Base-by-base conservation (phyloP, 345 rosid species). In the Pelargonium nanum region DNA sequence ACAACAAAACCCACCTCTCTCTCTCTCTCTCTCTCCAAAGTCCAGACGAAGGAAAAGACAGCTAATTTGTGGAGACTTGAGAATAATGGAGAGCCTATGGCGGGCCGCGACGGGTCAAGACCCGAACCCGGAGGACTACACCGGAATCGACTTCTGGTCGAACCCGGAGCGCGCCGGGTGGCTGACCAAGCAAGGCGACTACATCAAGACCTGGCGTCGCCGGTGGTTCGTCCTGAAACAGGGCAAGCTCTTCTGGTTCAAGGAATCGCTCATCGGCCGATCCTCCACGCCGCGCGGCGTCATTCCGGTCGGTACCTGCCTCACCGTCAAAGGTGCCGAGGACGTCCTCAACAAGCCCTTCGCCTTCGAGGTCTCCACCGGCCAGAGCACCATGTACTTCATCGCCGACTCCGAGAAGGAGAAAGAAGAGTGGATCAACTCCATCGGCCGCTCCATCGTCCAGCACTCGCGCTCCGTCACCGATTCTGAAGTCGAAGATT, bases 381-480 rank as follows among this genome's bases (percentile, higher is more conserved):
- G 75, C 34, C 68, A 69, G 13, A 75, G 67, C 15, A 84, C 94
- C 25, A 77, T 86, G 96, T 83, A 78, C 74, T 89, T 89, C 69
- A 53, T 86, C 26, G 96, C 94, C 19, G 96, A 86, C 61, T 59
- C 83, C 9, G 91, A 83, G 70, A 89, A 89, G 74, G 94, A 84
- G 63, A 89, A 81, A 66, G 94, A 89, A 74, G 91, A 89, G 30
- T 86, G 96, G 96, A 86, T 89, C 79, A 89, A 89, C 64, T 86
- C 94, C 45, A 84, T 89, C 53, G 96, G 96, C 4, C 65, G 91
- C 24, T 85, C 94, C 44, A 89, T 89, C 30, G 94, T 89, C 22
- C 93, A 86, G 65, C 91, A 78, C 73, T 89, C 96, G 20, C 72
- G 81, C 23, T 82, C 96, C 32, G 85, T 84, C 10, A 89, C 96